Conservation (phyloP, 805 yeast genomes). For the Myxozyma monticola region DNA sequence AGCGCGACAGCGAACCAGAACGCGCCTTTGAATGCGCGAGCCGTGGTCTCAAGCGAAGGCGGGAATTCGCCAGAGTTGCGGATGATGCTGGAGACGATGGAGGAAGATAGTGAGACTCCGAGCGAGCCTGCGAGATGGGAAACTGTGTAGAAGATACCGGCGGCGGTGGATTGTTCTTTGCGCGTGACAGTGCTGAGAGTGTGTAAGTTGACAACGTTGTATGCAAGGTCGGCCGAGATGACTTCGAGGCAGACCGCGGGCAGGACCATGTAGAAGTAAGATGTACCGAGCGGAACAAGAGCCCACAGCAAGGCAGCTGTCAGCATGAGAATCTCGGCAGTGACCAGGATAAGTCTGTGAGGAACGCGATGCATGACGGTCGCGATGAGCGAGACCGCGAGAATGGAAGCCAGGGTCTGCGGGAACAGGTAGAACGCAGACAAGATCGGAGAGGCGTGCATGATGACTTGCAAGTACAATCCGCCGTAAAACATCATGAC, state of each 20-base stretch:
- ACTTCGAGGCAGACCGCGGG: conserved; percentile 46
- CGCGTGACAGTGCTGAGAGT: conserved; percentile 45
- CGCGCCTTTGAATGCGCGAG: conserved; percentile 27
- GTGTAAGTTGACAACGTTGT: conserved; percentile 49
- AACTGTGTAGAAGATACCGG: conserved; percentile 51
- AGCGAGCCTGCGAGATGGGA: conserved; percentile 46
- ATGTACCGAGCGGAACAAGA: conserved; percentile 40
- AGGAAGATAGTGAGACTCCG: conserved; percentile 46
- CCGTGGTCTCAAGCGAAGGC: conserved; percentile 1
- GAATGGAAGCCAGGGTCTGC: conserved; percentile 46
- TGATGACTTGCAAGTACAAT: conserved; percentile 47
- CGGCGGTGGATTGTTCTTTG: conserved; percentile 48
- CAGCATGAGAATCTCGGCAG: conserved; percentile 43
- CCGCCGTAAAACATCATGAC: conserved; percentile 44
- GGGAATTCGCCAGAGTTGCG: background rate
- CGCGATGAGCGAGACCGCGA: conserved; percentile 47
- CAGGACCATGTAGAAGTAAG: conserved; percentile 50
- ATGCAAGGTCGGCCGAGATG: conserved; percentile 51
- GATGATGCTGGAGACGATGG: conserved; percentile 41
- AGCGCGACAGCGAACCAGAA: conserved; percentile 40
- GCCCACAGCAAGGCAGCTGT: conserved; percentile 47
- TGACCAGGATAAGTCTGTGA: conserved; percentile 42
- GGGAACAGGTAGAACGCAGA: conserved; percentile 49
- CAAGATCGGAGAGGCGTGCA: conserved; percentile 43
- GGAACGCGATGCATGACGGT: conserved; percentile 50